Conservation (phyloP, 2,329 filamentous ascomycete genomes). For the Clathrospora elynae region DNA sequence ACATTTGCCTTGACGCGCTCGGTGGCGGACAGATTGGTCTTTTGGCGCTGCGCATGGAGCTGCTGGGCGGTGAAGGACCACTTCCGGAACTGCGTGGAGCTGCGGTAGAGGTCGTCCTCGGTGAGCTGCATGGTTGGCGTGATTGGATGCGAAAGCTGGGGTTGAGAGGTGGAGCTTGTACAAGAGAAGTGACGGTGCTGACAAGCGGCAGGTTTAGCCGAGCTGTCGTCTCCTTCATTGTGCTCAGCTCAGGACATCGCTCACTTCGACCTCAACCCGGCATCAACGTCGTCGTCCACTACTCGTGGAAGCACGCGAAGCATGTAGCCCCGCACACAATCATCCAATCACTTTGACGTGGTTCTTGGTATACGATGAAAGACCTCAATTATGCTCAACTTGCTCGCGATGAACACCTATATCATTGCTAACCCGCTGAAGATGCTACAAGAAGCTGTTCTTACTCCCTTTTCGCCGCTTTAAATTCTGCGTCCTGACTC, state of each 20-base stretch:
- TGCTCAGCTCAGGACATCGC: too few species aligned
- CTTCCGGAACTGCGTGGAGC: constrained; percentile 85
- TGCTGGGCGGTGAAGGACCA: constrained; percentile 87
- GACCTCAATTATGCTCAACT: constrained; percentile 1
- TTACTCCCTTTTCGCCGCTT: background rate
- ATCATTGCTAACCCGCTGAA: background rate
- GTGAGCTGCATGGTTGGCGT: constrained; percentile 59
- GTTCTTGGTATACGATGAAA: constrained; percentile 9
- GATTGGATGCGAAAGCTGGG: constrained; percentile 11
- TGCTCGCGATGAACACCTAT: background rate
- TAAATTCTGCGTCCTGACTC: background rate
- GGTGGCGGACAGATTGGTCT: constrained; percentile 79
- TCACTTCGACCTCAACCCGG: constrained; percentile 3
- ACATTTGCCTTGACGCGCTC: constrained; percentile 67
- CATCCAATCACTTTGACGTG: constrained; percentile 4
- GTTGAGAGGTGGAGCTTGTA: constrained; percentile 1
- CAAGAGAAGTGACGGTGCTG: constrained; percentile 5
- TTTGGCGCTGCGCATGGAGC: constrained; percentile 71
- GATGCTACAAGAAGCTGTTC: constrained; percentile 7
- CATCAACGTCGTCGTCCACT: constrained; percentile 4
- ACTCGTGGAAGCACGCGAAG: constrained; percentile 4
- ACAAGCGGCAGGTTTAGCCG: constrained; percentile 26
- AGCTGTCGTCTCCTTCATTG: constrained; percentile 5
- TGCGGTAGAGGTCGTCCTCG: constrained; percentile 89
- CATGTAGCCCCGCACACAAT: constrained; percentile 7